phyloP scores from a whole-genome alignment of 805 yeast genomes.

The Candida awuae region DNA sequence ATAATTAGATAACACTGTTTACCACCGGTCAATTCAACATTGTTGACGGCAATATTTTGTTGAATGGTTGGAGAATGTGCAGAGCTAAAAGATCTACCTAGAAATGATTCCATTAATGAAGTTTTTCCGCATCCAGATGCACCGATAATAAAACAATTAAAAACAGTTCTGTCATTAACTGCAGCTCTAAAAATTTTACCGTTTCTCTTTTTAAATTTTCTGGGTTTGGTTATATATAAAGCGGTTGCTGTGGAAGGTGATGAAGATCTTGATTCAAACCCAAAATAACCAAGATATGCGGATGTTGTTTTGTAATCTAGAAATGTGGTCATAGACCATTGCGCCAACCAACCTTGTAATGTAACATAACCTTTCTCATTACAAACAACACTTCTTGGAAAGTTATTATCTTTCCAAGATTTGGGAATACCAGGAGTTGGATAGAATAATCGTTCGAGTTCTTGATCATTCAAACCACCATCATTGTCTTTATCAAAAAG shows the following conservation, averaged over 20 bases:
- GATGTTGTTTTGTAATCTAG: conserved; percentile 76
- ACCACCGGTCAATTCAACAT: conserved; percentile 90
- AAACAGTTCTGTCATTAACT: conserved; percentile 79
- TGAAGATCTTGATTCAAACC: conserved; percentile 49
- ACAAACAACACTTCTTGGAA: conserved; percentile 82
- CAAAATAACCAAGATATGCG: conserved; percentile 83
- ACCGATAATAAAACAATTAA: conserved; percentile 84
- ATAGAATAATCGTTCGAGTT: conserved; percentile 58
- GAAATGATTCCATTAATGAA: conserved; percentile 72
- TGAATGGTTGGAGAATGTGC: conserved; percentile 72
- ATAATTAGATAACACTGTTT: conserved; percentile 87
- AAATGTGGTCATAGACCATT: conserved; percentile 95
- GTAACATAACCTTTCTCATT: conserved; percentile 88
- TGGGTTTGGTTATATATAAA: conserved; percentile 72
- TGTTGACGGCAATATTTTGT: conserved; percentile 79
- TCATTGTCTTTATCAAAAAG: conserved; percentile 92
- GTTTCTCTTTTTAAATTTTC: conserved; percentile 58
- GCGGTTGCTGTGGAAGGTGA: conserved; percentile 34
- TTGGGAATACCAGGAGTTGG: conserved; percentile 93
- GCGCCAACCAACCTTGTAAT: conserved; percentile 97
- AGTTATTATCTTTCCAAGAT: conserved; percentile 76
- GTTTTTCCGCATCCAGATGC: conserved; percentile 83
- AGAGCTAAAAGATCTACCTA: conserved; percentile 65
- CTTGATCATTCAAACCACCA: conserved; percentile 81
- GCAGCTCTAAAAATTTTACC: conserved; percentile 59